These are phyloP conservation scores for Amborella trichopoda DNA, from an alignment of 164 flowering plant species.

Conservation along the genomic window DNA sequence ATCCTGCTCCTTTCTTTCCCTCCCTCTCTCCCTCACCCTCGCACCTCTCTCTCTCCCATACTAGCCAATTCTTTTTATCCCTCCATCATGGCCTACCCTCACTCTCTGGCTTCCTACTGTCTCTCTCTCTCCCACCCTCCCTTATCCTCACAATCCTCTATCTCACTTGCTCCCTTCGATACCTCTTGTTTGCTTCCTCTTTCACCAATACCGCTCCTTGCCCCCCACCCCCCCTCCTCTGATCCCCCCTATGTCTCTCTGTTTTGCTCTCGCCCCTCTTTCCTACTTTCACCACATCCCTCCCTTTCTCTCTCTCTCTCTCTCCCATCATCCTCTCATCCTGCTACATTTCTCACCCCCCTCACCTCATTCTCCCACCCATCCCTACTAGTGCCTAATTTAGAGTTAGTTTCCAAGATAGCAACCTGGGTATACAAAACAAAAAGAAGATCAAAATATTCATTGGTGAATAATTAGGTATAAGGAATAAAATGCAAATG, in stretches of 20 bases:
- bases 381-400: neutral
- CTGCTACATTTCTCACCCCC: too few species aligned
- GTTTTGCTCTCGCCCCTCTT: neutral
- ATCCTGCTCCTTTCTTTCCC: neutral
- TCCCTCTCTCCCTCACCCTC: neutral
- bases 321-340: too few species aligned
- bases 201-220: neutral
- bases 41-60: neutral
- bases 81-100: neutral
- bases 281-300: too few species aligned
- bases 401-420: too few species aligned
- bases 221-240: neutral
- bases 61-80: neutral
- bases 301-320: too few species aligned
- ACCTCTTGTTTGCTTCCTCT: neutral
- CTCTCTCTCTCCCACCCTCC: neutral
- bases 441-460: too few species aligned
- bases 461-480: too few species aligned
- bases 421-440: too few species aligned
- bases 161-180: neutral
- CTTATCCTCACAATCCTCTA: too few species aligned
- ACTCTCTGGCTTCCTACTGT: neutral
- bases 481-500: too few species aligned
- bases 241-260: neutral
- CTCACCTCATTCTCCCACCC: neutral